A percentile compares a stretch with the other conserved stretches of the same genome.
Evolutionary conservation across 305 asterid genomes (phyloP).

Genomic region (Striga hermonthica): DNA sequence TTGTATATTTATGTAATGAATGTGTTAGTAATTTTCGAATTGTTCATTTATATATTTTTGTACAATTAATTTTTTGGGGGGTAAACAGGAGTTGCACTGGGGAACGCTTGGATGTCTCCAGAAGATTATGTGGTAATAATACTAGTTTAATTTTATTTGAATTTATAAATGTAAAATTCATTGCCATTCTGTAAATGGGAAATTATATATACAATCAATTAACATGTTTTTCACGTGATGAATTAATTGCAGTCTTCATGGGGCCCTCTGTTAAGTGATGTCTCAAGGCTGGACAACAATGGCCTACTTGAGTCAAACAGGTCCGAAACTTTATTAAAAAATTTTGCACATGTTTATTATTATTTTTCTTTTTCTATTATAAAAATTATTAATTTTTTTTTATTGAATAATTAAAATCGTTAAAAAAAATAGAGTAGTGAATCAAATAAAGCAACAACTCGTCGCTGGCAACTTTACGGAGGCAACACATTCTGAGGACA

Average conservation of each 20-base stretch:
- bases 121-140: slow-evolving; percentile 59
- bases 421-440: slow-evolving; percentile 45
- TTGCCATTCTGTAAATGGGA: too few relatives aligned
- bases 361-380: too few relatives aligned
- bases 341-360: too few relatives aligned
- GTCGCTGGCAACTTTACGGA: slow-evolving; percentile 42
- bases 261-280: slow-evolving; percentile 63
- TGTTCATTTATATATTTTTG: too few relatives aligned
- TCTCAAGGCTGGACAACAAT: slow-evolving; percentile 35
- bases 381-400: neutral
- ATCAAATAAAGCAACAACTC: slow-evolving; percentile 47
- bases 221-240: slow-evolving; percentile 8
- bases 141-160: neutral
- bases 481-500: slow-evolving; percentile 55
- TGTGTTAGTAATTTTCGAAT: too few relatives aligned
- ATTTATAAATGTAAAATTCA: neutral
- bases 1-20: too few relatives aligned
- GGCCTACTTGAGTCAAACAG: slow-evolving; percentile 55
- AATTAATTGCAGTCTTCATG: slow-evolving; percentile 53
- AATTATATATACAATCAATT: neutral
- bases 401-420: neutral
- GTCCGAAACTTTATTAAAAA: slow-evolving; percentile 24
- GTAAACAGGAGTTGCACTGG: slow-evolving; percentile 58
- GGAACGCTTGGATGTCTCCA: slow-evolving; percentile 71
- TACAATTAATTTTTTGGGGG: too few relatives aligned